Evolutionary conservation across 1,139 yeast genomes (phyloP).

Genomic region (Scheffersomyces insectosa): DNA sequence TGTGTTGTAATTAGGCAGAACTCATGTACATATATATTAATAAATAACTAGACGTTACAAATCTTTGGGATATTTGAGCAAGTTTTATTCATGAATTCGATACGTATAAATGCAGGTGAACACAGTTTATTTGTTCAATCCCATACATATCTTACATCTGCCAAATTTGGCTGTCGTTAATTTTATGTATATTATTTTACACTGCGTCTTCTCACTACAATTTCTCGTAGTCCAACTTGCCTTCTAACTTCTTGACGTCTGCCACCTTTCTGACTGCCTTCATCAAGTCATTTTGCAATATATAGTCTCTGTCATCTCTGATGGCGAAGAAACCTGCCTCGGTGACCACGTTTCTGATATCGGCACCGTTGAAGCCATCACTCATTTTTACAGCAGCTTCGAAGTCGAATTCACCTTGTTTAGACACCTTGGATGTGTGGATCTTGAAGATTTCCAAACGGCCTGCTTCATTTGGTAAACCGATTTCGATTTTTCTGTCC

Average conservation of each 20-base stretch:
- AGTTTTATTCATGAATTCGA: no score
- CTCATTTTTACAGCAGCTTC: slow-evolving; percentile 98
- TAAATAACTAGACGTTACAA: no score
- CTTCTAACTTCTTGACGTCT: slow-evolving; percentile 96
- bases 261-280: slow-evolving; percentile 98
- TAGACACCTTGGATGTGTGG: slow-evolving; percentile 82
- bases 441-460: slow-evolving; percentile 93
- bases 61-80: no score
- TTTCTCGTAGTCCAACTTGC: slow-evolving; percentile 91
- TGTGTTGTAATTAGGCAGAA: not conserved
- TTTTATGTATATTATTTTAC: no score
- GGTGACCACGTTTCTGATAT: slow-evolving; percentile 95
- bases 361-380: slow-evolving; percentile 99
- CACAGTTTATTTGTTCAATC: no score
- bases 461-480: slow-evolving; percentile 96
- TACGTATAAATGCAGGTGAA: no score
- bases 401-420: slow-evolving; percentile 94
- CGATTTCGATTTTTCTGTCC: slow-evolving; percentile 95
- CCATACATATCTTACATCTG: no score
- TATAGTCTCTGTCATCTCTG: slow-evolving; percentile 95
- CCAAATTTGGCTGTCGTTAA: no score
- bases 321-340: slow-evolving; percentile 99
- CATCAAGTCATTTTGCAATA: slow-evolving; percentile 90
- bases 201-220: slow-evolving; percentile 35
- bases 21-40: not conserved